Percentiles rank a stretch among this genome's conserved stretches.
Conservation (phyloP, 768 basidiomycete genomes). For the Lentinus tigrinus region DNA sequence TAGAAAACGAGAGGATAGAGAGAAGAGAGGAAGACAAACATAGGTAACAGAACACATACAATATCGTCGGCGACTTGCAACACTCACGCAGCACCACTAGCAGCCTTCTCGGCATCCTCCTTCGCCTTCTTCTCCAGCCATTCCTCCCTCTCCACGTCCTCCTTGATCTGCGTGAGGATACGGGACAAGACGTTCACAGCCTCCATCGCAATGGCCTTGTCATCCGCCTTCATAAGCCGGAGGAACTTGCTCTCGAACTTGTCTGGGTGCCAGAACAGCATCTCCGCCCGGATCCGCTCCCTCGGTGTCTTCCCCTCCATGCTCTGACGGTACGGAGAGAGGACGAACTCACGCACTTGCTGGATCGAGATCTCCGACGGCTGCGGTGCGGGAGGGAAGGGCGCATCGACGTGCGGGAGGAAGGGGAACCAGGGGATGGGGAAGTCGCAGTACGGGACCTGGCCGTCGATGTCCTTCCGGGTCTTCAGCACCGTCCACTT, state of each 20-base stretch:
- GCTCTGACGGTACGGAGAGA: conserved; percentile 33
- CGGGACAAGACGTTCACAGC: conserved; percentile 6
- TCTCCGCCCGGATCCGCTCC: conserved; percentile 41
- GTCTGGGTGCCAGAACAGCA: conserved; percentile 57
- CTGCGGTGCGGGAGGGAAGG: conserved; percentile 25
- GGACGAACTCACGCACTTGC: conserved; percentile 39
- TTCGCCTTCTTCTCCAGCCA: neutral
- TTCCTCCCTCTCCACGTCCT: neutral
- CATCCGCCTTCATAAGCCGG: neutral
- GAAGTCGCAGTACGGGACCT: conserved; percentile 25
- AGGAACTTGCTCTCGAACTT: conserved; percentile 38
- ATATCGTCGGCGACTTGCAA: no score
- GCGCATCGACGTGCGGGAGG: neutral
- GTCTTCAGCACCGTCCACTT: conserved; percentile 18
- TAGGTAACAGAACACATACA: no score
- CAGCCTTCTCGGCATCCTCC: no score
- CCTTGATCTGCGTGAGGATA: neutral
- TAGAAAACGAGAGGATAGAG: no score
- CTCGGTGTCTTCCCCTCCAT: conserved; percentile 31
- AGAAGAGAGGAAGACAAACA: no score
- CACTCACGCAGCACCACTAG: no score
- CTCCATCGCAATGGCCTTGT: conserved; percentile 7
- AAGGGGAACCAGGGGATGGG: conserved; percentile 44
- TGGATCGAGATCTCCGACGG: conserved; percentile 36
- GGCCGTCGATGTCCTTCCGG: neutral